A percentile compares a stretch with the other conserved stretches of the same genome.
These are phyloP conservation scores for Plantago ovata DNA, from an alignment of 257 asterid species.

Conservation along the genomic window DNA sequence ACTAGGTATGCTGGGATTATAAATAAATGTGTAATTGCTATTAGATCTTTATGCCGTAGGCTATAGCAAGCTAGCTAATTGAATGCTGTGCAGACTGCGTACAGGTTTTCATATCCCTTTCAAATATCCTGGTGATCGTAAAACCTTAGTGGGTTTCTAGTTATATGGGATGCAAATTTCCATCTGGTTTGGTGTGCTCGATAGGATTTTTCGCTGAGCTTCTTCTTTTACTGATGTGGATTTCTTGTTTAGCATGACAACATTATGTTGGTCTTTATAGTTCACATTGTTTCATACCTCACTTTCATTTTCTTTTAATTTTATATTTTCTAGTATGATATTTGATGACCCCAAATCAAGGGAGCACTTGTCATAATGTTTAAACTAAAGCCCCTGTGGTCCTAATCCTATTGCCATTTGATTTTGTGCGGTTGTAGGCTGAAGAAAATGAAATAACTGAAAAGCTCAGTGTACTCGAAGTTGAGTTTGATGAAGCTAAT, in stretches of 20 bases:
- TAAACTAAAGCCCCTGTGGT: slow-evolving; percentile 1
- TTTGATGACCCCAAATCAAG: slow-evolving; percentile 2
- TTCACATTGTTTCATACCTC: background rate
- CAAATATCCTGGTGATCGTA: background rate
- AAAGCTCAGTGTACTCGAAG: slow-evolving; percentile 56
- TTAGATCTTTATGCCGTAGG: background rate
- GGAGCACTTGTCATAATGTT: slow-evolving; percentile 1
- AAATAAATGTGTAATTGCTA: background rate
- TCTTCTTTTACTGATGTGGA: background rate
- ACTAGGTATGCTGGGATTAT: background rate
- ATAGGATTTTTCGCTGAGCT: background rate
- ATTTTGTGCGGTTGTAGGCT: slow-evolving; percentile 50
- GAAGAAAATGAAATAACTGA: slow-evolving; percentile 75
- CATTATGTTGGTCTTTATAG: background rate
- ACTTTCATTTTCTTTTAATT: background rate
- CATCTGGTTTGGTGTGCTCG: slow-evolving; percentile 3
- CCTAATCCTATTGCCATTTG: slow-evolving; percentile 16
- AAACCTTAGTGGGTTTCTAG: background rate
- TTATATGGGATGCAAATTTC: background rate
- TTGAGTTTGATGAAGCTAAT: slow-evolving; percentile 44
- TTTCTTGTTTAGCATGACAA: background rate
- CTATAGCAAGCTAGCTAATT: background rate
- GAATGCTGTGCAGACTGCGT: background rate
- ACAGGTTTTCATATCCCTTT: background rate
- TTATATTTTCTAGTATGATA: slow-evolving; percentile 7